A percentile compares a stretch with the other conserved stretches of the same genome.
Conservation (phyloP, 495 filamentous ascomycete genomes). For the Annulohypoxylon moriforme region DNA sequence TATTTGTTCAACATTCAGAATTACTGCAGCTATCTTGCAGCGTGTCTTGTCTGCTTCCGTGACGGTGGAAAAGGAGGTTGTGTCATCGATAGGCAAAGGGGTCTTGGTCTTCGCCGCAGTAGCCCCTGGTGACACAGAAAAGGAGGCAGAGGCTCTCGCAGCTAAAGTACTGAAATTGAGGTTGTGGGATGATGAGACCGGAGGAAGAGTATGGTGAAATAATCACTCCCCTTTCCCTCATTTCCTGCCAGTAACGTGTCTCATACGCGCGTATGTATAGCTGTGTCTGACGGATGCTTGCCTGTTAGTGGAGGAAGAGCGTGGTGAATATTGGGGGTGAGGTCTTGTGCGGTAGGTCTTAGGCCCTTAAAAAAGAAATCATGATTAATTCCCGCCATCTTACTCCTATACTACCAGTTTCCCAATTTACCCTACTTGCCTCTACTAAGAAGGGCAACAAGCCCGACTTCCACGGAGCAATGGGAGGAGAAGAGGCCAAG, state of each 20-base stretch:
- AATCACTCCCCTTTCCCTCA: constrained; percentile 6
- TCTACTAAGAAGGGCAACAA: constrained; percentile 93
- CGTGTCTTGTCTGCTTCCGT: constrained; percentile 97
- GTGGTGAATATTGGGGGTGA: constrained; percentile 90
- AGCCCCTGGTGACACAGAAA: constrained; percentile 87
- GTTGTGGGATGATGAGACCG: constrained; percentile 85
- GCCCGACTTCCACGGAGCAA: constrained; percentile 93
- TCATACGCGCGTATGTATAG: constrained; percentile 8
- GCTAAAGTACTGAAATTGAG: constrained; percentile 88
- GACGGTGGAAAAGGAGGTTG: constrained; percentile 88
- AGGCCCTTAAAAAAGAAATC: neutral
- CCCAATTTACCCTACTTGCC: constrained; percentile 95
- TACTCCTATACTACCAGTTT: constrained; percentile 67
- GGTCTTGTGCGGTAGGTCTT: constrained; percentile 82
- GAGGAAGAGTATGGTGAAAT: constrained; percentile 62
- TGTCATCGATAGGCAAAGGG: constrained; percentile 90
- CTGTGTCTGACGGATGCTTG: constrained; percentile 32
- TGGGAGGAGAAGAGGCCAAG: constrained; percentile 78
- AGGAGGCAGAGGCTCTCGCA: constrained; percentile 86
- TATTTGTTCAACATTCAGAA: constrained; percentile 25
- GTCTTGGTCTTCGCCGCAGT: constrained; percentile 93
- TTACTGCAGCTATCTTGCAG: constrained; percentile 83
- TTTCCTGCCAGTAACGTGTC: constrained; percentile 4
- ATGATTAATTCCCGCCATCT: constrained; percentile 3
- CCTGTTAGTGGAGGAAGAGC: constrained; percentile 81